These are phyloP conservation scores for Nothophytophthora sp. DNA, from an alignment of 352 stramenopile species.

Conservation along the genomic window DNA sequence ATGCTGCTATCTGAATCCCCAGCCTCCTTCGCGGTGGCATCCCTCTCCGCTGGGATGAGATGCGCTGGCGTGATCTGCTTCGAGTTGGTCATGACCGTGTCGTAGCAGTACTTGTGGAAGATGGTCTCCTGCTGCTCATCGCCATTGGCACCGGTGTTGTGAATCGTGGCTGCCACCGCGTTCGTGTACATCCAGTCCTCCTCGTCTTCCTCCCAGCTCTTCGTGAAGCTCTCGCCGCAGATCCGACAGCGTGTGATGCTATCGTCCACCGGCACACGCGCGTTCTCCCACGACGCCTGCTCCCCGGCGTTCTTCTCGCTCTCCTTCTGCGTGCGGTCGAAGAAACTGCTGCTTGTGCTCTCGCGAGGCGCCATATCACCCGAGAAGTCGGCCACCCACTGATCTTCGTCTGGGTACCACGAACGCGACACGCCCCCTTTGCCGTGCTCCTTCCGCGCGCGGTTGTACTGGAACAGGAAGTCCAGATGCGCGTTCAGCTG, in stretches of 20 bases:
- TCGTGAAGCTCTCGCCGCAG: slow-evolving; percentile 80
- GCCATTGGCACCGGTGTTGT: slow-evolving; percentile 38
- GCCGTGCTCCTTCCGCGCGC: slow-evolving; percentile 75
- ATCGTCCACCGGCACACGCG: slow-evolving; percentile 79
- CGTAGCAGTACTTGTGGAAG: slow-evolving; percentile 91
- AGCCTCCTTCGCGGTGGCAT: slow-evolving; percentile 19
- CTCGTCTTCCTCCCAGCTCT: slow-evolving; percentile 89
- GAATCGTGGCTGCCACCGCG: slow-evolving; percentile 75
- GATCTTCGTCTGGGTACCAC: slow-evolving; percentile 84
- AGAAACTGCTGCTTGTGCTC: slow-evolving; percentile 79
- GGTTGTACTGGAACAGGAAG: slow-evolving; percentile 89
- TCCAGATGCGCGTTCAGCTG: slow-evolving; percentile 83
- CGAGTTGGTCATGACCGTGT: slow-evolving; percentile 82
- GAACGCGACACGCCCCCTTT: slow-evolving; percentile 81
- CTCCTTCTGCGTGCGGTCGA: slow-evolving; percentile 59
- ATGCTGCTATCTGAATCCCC: slow-evolving; percentile 24
- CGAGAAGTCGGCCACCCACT: slow-evolving; percentile 80
- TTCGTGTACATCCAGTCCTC: slow-evolving; percentile 93
- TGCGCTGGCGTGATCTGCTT: slow-evolving; percentile 77
- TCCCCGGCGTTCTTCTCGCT: slow-evolving; percentile 53
- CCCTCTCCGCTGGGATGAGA: slow-evolving; percentile 57
- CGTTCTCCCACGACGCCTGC: slow-evolving; percentile 60
- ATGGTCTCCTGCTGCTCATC: slow-evolving; percentile 65
- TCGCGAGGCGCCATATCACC: slow-evolving; percentile 58
- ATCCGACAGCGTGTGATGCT: slow-evolving; percentile 82